These are phyloP conservation scores for Nannochloropsis gaditana DNA, from an alignment of 108 stramenopile genomes.

Conservation along the genomic window DNA sequence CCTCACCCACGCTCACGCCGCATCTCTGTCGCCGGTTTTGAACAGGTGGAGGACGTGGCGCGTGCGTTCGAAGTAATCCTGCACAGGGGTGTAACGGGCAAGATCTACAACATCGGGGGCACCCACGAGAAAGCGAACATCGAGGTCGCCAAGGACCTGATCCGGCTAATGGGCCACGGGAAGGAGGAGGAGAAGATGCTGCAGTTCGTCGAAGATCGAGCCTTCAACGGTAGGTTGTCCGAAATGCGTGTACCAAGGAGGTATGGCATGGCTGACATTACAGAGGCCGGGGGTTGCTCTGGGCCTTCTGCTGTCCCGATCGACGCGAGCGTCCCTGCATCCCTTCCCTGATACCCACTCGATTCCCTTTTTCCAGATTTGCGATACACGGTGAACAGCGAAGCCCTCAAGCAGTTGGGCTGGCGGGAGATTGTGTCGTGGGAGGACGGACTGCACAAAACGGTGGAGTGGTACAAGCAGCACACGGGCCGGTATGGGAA, in stretches of 20 bases:
- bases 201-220: slow-evolving; percentile 75
- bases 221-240: slow-evolving; percentile 66
- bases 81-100: slow-evolving; percentile 79
- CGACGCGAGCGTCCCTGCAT: background rate
- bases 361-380: slow-evolving; percentile 56
- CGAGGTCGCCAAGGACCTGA: slow-evolving; percentile 71
- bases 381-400: slow-evolving; percentile 86
- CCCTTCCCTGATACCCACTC: background rate
- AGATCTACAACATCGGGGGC: slow-evolving; percentile 97
- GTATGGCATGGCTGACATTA: too few relatives aligned
- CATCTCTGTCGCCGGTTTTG: background rate
- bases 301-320: slow-evolving; percentile 19
- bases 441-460: slow-evolving; percentile 82
- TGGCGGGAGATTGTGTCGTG: slow-evolving; percentile 86
- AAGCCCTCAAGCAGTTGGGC: slow-evolving; percentile 70
- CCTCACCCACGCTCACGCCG: background rate
- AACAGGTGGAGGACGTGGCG: slow-evolving; percentile 87
- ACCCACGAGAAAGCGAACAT: slow-evolving; percentile 79
- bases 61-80: slow-evolving; percentile 88
- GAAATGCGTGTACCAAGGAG: too few relatives aligned
- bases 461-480: slow-evolving; percentile 92
- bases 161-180: slow-evolving; percentile 64
- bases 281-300: too few relatives aligned
- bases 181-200: slow-evolving; percentile 28
- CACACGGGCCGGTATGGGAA: slow-evolving; percentile 82